A percentile compares a stretch with the other conserved stretches of the same genome.
Conservation (phyloP, 1,139 yeast species). For the Diutina sp. region DNA sequence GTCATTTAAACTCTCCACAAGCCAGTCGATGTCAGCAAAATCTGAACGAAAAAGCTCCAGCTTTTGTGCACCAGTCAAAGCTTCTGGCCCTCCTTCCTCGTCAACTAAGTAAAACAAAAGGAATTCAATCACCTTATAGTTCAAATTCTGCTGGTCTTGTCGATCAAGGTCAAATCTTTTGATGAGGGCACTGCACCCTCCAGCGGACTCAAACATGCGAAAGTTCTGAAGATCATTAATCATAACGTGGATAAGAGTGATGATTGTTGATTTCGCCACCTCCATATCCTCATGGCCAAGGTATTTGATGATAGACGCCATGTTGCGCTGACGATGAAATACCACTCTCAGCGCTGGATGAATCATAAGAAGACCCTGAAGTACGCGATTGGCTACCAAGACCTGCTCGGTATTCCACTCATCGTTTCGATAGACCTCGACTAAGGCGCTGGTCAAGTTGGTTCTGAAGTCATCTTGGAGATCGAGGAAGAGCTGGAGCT, state of each 20-base stretch:
- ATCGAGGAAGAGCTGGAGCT: conserved; percentile 25
- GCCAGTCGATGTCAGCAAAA: conserved; percentile 29
- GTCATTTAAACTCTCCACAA: conserved; percentile 26
- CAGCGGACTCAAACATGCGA: conserved; percentile 43
- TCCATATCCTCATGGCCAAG: conserved; percentile 10
- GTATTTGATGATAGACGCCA: conserved; percentile 18
- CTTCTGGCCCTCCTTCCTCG: conserved; percentile 26
- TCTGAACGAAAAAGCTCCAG: conserved; percentile 35
- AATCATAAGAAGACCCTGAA: conserved; percentile 51
- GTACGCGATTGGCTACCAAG: conserved; percentile 24
- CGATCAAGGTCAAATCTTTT: conserved; percentile 11
- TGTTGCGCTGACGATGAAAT: conserved; percentile 22
- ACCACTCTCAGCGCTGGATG: conserved; percentile 45
- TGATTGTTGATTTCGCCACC: conserved; percentile 32
- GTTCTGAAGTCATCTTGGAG: conserved; percentile 40
- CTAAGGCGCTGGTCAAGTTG: conserved; percentile 30
- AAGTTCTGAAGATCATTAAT: conserved; percentile 45
- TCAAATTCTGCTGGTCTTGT: conserved; percentile 26
- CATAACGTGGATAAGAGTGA: conserved; percentile 47
- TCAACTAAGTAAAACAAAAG: conserved; percentile 60
- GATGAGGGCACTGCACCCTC: conserved; percentile 48
- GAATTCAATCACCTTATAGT: conserved; percentile 58
- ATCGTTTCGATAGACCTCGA: conserved; percentile 13
- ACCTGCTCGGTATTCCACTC: neutral
- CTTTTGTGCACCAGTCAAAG: conserved; percentile 33